Evolutionary conservation across 208 protist species (phyloP).

Genomic region (Eutreptiella sp.): DNA sequence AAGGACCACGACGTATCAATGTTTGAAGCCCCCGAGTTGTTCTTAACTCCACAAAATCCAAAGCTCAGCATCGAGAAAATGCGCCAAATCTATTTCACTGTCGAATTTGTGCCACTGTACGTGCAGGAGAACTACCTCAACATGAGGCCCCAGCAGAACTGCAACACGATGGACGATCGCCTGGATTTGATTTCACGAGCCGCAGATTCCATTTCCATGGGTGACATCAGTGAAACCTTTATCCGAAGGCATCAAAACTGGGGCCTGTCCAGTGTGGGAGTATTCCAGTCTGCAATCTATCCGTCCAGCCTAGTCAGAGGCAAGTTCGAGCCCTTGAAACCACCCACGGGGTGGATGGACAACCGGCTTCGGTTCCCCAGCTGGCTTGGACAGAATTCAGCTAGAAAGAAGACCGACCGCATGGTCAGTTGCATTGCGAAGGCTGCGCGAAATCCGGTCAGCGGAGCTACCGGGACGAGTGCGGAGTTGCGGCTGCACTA

Average conservation of each 20-base stretch:
- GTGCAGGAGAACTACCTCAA: constrained; percentile 91
- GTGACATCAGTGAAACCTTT: constrained; percentile 59
- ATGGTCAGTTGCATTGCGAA: constrained; percentile 54
- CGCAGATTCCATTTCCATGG: constrained; percentile 55
- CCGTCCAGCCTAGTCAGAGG: constrained; percentile 69
- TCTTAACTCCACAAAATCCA: constrained; percentile 64
- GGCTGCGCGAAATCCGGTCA: constrained; percentile 50
- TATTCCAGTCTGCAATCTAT: constrained; percentile 61
- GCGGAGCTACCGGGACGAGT: constrained; percentile 49
- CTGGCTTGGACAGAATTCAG: constrained; percentile 76
- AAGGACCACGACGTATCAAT: constrained; percentile 82
- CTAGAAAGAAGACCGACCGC: constrained; percentile 69
- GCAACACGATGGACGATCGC: constrained; percentile 33
- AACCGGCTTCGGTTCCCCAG: constrained; percentile 71
- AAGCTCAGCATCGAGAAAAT: constrained; percentile 57
- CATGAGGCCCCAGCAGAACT: constrained; percentile 52
- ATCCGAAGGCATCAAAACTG: constrained; percentile 81
- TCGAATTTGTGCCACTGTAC: constrained; percentile 82
- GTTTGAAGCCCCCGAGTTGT: constrained; percentile 77
- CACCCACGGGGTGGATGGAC: constrained; percentile 65
- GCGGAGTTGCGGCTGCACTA: constrained; percentile 71
- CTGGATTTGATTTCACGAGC: constrained; percentile 52
- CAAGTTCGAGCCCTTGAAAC: constrained; percentile 67
- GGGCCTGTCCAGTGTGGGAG: constrained; percentile 62
- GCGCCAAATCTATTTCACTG: constrained; percentile 78